Percentiles rank a stretch among this genome's conserved stretches.
Conservation (phyloP, 495 filamentous ascomycete genomes). For the Lophium mytilinum region DNA sequence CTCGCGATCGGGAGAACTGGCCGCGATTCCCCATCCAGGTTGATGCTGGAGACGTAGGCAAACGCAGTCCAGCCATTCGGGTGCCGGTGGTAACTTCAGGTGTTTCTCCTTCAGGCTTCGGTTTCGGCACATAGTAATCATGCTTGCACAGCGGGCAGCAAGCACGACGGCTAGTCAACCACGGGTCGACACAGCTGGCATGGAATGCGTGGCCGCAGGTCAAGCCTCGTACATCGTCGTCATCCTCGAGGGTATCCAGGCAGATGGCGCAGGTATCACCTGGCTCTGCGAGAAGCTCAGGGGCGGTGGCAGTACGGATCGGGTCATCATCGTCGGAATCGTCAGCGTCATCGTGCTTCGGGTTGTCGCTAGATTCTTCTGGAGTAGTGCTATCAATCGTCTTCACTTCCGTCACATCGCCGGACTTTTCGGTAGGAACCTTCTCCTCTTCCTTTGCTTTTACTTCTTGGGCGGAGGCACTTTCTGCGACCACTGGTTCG, state of each 20-base stretch:
- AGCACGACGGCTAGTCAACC: constrained; percentile 85
- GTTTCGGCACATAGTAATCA: constrained; percentile 90
- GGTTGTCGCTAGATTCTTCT: not conserved
- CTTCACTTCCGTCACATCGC: constrained; percentile 6
- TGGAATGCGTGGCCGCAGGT: constrained; percentile 97
- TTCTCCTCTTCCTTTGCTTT: not conserved
- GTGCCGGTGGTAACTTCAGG: constrained; percentile 2
- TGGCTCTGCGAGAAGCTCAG: constrained; percentile 74
- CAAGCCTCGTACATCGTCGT: constrained; percentile 89
- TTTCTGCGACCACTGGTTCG: not conserved
- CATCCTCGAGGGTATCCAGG: constrained; percentile 84
- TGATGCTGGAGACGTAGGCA: constrained; percentile 15
- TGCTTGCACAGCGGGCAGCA: constrained; percentile 97
- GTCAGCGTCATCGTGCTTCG: constrained; percentile 38
- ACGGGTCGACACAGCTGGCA: constrained; percentile 86
- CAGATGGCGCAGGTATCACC: constrained; percentile 97
- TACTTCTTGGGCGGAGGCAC: not conserved
- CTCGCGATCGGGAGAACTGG: constrained; percentile 21
- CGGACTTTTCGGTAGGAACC: constrained; percentile 7
- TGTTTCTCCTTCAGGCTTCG: constrained; percentile 43
- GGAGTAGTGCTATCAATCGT: constrained; percentile 14
- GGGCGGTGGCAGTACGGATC: constrained; percentile 71
- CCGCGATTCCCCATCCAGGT: constrained; percentile 10
- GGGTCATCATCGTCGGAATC: constrained; percentile 75
- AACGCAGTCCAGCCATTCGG: constrained; percentile 15